Base-by-base conservation (phyloP, 1,284 basidiomycete species). In the Leccinum subrobustum region DNA sequence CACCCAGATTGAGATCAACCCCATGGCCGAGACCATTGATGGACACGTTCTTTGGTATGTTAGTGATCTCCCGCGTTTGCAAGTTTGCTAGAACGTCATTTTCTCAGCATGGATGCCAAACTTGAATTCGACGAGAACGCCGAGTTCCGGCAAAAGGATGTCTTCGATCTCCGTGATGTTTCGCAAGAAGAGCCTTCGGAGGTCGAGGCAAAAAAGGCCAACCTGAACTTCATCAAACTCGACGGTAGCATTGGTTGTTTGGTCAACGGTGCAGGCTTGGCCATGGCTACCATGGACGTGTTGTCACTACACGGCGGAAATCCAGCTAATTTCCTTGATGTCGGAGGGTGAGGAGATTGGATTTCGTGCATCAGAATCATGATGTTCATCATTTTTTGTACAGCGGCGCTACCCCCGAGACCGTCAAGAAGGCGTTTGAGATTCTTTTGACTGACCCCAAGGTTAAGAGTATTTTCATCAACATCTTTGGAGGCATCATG, bases 251-350 rank as follows among this genome's bases (percentile, higher is more conserved):
- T 99, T 65, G 97, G 97, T 48, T 99, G 97, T 78, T 83, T 99
- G 61, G 97, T 99, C 66, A 99, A 99, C 75, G 97, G 97, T 71
- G 97, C 97, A 62, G 97, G 97, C 75, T 83, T 99, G 63, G 97
- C 97, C 58, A 99, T 99, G 97, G 97, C 97, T 31, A 99, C 97
- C 58, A 99, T 99, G 96, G 97, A 99, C 73, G 96, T 99, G 37
- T 84, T 99, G 60, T 89, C 96, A 63, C 82, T 98, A 61, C 93
- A 97, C 74, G 96, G 96, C 60, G 95, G 95, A 63, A 90, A 95
- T 72, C 97, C 97, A 9, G 97, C 97, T 64, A 99, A 99, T 79
- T 99, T 97, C 86, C 84, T 99, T 64, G 96, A 99, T 70, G 96
- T 98, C 60, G 96, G 96, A 82, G 96, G 93, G 92, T 91, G 27